phyloP scores from a whole-genome alignment of 1,284 basidiomycete species.

The Trichosporon ovoides region DNA sequence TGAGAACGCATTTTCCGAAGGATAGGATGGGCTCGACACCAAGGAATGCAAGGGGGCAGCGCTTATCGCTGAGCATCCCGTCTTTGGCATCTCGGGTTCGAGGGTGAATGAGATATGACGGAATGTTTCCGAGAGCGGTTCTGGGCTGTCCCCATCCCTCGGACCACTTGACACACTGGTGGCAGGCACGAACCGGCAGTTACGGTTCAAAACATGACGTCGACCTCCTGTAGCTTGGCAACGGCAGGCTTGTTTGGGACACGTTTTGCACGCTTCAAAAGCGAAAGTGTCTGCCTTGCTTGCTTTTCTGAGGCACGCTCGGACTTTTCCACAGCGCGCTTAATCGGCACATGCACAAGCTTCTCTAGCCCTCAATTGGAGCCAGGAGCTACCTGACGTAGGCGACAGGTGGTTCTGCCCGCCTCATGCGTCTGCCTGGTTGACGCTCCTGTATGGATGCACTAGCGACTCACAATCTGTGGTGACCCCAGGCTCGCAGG shows the following conservation, averaged over 20 bases:
- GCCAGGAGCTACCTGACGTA: neutral
- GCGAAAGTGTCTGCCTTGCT: neutral
- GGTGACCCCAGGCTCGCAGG: slow-evolving; percentile 26
- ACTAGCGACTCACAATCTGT: slow-evolving; percentile 2
- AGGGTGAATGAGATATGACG: neutral
- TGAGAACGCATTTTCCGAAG: neutral
- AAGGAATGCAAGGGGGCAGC: neutral
- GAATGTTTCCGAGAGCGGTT: neutral
- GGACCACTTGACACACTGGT: neutral
- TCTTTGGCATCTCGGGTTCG: neutral
- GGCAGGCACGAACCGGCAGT: neutral
- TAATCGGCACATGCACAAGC: slow-evolving; percentile 5
- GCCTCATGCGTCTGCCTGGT: neutral
- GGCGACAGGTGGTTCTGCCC: neutral
- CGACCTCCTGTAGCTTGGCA: slow-evolving; percentile 1
- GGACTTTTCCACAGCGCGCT: neutral
- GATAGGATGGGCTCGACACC: neutral
- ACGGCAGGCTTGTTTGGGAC: neutral
- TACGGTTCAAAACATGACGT: neutral
- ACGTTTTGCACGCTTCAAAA: neutral
- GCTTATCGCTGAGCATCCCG: slow-evolving; percentile 1
- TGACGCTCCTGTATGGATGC: neutral
- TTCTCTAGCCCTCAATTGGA: neutral
- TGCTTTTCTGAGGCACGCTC: neutral
- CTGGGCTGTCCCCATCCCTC: no score